Conservation (phyloP, 2,329 filamentous ascomycete genomes). For the Lomentospora prolificans region DNA sequence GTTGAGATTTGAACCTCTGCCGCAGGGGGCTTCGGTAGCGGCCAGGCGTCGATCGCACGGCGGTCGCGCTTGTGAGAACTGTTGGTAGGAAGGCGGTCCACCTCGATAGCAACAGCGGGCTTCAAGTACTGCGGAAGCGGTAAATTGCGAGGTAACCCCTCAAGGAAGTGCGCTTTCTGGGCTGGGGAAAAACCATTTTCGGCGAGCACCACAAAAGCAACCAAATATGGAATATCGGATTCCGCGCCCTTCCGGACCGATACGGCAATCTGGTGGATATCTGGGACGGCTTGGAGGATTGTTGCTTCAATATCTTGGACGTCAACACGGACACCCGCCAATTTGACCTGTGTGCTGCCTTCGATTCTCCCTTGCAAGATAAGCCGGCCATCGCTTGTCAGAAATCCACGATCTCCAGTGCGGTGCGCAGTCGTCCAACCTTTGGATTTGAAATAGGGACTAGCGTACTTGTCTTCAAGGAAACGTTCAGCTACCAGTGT, state of each 20-base stretch:
- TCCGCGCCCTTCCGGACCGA: constrained; percentile 8
- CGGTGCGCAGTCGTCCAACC: constrained; percentile 23
- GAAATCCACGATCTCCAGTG: constrained; percentile 29
- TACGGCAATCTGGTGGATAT: constrained; percentile 16
- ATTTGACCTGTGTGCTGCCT: constrained; percentile 35
- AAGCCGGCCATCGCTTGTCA: constrained; percentile 23
- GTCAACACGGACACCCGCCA: constrained; percentile 35
- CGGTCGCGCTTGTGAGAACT: constrained; percentile 22
- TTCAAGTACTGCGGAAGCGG: constrained; percentile 25
- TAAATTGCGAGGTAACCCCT: constrained; percentile 12
- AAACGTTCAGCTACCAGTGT: constrained; percentile 13
- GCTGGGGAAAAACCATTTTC: constrained; percentile 6
- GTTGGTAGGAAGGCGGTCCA: constrained; percentile 20
- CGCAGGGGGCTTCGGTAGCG: constrained; percentile 13
- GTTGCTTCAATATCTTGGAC: constrained; percentile 27
- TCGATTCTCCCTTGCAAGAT: constrained; percentile 25
- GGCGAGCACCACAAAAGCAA: neutral
- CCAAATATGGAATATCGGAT: neutral
- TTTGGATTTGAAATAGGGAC: constrained; percentile 3
- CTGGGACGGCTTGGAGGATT: constrained; percentile 15
- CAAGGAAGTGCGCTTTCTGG: constrained; percentile 8
- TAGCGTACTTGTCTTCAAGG: constrained; percentile 12
- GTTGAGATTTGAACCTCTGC: neutral
- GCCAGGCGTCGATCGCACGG: constrained; percentile 13
- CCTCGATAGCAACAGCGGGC: constrained; percentile 18